Evolutionary conservation across 2,329 filamentous ascomycete genomes (phyloP), one percentile per base, ranked within the genome.

Genomic region (Monosporascus sp.): DNA sequence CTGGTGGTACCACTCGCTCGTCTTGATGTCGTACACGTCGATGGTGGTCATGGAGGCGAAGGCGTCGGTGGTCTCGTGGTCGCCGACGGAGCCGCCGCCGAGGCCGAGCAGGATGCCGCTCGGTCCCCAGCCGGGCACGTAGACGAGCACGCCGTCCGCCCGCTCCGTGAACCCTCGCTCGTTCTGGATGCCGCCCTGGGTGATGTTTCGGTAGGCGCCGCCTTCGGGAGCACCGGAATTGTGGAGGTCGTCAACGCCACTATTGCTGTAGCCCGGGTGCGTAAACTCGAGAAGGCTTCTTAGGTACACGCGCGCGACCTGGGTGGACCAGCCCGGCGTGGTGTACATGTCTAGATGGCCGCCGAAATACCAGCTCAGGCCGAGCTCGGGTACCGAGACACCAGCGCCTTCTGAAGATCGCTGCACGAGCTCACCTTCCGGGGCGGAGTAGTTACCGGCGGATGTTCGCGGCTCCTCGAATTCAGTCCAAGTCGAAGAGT

Each of bases 251-350:
- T 81, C 63, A 0, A 90, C 80, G 5, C 80, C 84, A 17, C 78
- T 73, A 66, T 91, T 91, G 14, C 74, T 72, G 65, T 79, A 85
- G 5, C 86, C 85, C 0, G 88, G 88, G 59, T 89, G 88, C 0
- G 87, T 91, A 62, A 87, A 92, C 63, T 92, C 88, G 16, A 91
- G 72, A 31, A 92, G 72, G 46, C 85, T 89, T 70, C 86, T 89
- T 44, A 92, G 71, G 65, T 91, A 92, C 1, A 90, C 74, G 5
- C 87, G 76, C 0, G 74, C 70, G 22, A 82, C 75, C 51, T 82
- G 77, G 49, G 80, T 79, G n/a, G 84, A 84, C 88, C 88, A 91
- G 14, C 84, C 87, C 1, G 67, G 70, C 0, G 77, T 85, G 5
- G 79, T 82, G 11, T 71, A 72, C 63, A 70, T 65, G 65, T 92